Percentiles rank a stretch among this genome's conserved stretches.
These are phyloP conservation scores for Viola pubescens DNA, from an alignment of 441 rosid genomes.

Conservation along the genomic window DNA sequence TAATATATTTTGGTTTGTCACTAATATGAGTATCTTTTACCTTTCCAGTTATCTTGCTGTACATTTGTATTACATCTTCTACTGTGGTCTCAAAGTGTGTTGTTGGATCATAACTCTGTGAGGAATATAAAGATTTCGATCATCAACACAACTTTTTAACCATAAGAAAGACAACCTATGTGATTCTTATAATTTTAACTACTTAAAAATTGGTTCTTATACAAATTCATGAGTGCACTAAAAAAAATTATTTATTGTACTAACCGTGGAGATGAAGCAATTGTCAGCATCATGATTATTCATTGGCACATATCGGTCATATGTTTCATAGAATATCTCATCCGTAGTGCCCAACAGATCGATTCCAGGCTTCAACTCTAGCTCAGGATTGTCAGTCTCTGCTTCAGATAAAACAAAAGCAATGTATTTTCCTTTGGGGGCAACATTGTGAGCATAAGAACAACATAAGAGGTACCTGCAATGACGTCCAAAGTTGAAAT, in stretches of 20 bases:
- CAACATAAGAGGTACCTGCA: constrained; percentile 78
- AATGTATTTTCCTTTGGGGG: constrained; percentile 70
- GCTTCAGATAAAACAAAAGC: constrained; percentile 81
- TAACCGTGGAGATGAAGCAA: constrained; percentile 74
- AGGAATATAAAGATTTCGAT: constrained; percentile 5
- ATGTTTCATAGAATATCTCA: constrained; percentile 61
- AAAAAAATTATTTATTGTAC: constrained; percentile 16
- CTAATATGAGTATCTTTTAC: constrained; percentile 18
- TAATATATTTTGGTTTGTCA: too few relatives aligned
- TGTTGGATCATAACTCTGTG: constrained; percentile 78
- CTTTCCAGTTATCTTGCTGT: constrained; percentile 72
- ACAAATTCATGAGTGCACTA: not conserved
- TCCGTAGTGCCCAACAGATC: constrained; percentile 59
- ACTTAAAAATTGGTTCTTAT: not conserved
- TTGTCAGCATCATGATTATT: constrained; percentile 52
- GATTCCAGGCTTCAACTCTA: constrained; percentile 63
- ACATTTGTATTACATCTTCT: constrained; percentile 58
- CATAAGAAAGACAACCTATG: not conserved
- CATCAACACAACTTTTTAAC: not conserved
- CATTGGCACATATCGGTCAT: constrained; percentile 58
- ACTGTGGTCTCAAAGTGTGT: constrained; percentile 73
- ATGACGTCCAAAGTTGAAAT: not conserved
- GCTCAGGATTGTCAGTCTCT: constrained; percentile 60
- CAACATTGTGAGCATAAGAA: constrained; percentile 80
- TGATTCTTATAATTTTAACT: not conserved